Percentiles rank a stretch among this genome's conserved stretches.
These are phyloP conservation scores for Passalora sequoiae DNA, from an alignment of 2,329 filamentous ascomycete genomes.

Conservation along the genomic window DNA sequence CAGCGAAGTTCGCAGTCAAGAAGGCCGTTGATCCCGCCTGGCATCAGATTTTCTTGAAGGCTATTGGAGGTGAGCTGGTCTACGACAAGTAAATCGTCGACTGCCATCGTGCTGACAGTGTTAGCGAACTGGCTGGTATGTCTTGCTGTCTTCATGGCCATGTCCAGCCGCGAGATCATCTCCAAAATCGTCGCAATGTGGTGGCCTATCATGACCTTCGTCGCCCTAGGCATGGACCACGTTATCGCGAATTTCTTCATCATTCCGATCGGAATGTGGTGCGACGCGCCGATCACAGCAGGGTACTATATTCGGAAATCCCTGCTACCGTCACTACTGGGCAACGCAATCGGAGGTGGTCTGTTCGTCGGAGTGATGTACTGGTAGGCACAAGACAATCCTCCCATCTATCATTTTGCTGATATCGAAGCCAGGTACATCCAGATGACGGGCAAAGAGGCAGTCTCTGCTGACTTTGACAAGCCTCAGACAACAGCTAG, in stretches of 20 bases:
- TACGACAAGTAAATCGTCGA: slow-evolving; percentile 23
- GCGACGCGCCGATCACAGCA: slow-evolving; percentile 36
- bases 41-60: slow-evolving; percentile 52
- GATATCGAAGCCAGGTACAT: not conserved
- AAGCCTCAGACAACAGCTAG: not conserved
- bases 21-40: slow-evolving; percentile 49
- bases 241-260: slow-evolving; percentile 39
- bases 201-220: slow-evolving; percentile 26
- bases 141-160: slow-evolving; percentile 23
- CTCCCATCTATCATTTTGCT: not conserved
- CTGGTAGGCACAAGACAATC: not conserved
- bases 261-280: slow-evolving; percentile 34
- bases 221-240: slow-evolving; percentile 38
- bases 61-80: slow-evolving; percentile 53
- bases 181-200: slow-evolving; percentile 28
- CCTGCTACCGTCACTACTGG: not conserved
- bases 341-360: not conserved
- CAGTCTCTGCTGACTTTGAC: not conserved
- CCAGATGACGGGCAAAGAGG: not conserved
- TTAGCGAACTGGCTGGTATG: slow-evolving; percentile 26
- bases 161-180: slow-evolving; percentile 19
- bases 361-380: not conserved
- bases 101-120: not conserved
- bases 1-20: slow-evolving; percentile 43
- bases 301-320: slow-evolving; percentile 34